These are phyloP conservation scores for Ophiostoma sp. DNA, from an alignment of 2,329 filamentous ascomycete genomes.

Conservation along the genomic window DNA sequence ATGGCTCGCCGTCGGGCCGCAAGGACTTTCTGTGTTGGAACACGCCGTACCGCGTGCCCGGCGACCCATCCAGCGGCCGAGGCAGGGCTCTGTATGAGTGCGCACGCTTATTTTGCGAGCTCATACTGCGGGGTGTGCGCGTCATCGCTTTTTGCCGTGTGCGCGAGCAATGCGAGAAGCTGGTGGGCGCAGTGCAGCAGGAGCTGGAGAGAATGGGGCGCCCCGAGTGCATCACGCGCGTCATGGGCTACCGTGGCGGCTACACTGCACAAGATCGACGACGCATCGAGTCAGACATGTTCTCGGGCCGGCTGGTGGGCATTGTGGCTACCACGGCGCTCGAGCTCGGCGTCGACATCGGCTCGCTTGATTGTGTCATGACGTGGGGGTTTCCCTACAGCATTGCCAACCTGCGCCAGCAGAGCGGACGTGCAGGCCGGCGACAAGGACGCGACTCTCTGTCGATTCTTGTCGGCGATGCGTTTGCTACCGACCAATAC, in stretches of 20 bases:
- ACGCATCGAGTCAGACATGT: conserved; percentile 91
- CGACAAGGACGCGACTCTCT: conserved; percentile 89
- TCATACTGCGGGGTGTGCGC: conserved; percentile 80
- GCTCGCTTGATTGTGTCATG: conserved; percentile 85
- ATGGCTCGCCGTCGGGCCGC: conserved; percentile 84
- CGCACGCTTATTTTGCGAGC: conserved; percentile 83
- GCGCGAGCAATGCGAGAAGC: conserved; percentile 78
- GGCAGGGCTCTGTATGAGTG: conserved; percentile 78
- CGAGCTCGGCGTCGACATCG: conserved; percentile 92
- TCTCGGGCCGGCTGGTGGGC: conserved; percentile 85
- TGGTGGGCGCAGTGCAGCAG: conserved; percentile 72
- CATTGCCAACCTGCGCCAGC: conserved; percentile 88
- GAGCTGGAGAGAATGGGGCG: conserved; percentile 70
- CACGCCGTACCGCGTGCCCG: conserved; percentile 85
- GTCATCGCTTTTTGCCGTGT: conserved; percentile 91
- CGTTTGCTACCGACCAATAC: conserved; percentile 85
- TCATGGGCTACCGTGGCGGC: conserved; percentile 94
- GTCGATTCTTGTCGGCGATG: conserved; percentile 82
- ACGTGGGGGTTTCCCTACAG: conserved; percentile 94
- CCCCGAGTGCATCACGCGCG: conserved; percentile 66
- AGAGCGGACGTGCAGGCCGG: conserved; percentile 86
- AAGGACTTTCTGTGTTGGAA: conserved; percentile 99
- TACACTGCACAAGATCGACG: conserved; percentile 89
- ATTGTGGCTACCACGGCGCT: conserved; percentile 91
- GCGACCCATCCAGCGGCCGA: conserved; percentile 78